Evolutionary conservation across 768 basidiomycete genomes (phyloP).

Genomic region (Agrocybe praecox): DNA sequence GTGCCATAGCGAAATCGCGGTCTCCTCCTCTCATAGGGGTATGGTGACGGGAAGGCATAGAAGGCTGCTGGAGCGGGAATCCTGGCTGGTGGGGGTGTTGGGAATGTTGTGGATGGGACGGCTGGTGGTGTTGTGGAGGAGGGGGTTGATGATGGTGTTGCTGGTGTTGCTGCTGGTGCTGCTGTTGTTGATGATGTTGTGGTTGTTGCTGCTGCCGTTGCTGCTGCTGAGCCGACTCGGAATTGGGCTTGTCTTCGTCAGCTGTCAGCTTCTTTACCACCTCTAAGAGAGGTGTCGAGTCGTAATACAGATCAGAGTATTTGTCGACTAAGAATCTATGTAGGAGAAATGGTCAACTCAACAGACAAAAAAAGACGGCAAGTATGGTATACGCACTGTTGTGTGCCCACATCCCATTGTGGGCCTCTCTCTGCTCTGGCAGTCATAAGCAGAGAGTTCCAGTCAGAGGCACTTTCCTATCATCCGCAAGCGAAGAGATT

Average conservation of each 20-base stretch:
- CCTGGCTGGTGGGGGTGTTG: conserved; percentile 23
- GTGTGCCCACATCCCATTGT: conserved; percentile 87
- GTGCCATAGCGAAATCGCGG: neutral
- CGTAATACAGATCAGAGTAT: conserved; percentile 72
- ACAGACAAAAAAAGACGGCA: neutral
- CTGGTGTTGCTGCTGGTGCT: conserved; percentile 32
- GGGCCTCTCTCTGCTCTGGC: conserved; percentile 83
- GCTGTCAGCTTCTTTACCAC: conserved; percentile 49
- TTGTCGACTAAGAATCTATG: conserved; percentile 83
- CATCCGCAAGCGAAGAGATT: neutral
- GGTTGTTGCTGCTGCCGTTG: conserved; percentile 29
- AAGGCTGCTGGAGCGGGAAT: conserved; percentile 13
- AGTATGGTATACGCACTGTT: conserved; percentile 59
- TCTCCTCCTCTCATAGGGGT: conserved; percentile 27
- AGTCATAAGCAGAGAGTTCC: conserved; percentile 80
- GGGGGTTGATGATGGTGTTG: conserved; percentile 24
- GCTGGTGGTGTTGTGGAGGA: conserved; percentile 21
- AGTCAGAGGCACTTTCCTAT: conserved; percentile 80
- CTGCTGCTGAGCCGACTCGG: conserved; percentile 22
- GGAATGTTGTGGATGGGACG: conserved; percentile 23
- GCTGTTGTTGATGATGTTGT: conserved; percentile 23
- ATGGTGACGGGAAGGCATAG: conserved; percentile 27
- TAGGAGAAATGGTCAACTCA: conserved; percentile 2
- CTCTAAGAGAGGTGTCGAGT: conserved; percentile 63
- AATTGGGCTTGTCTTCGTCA: conserved; percentile 44